Base-by-base conservation (phyloP, 2,329 filamentous ascomycete genomes). In the Sclerotinia borealis region DNA sequence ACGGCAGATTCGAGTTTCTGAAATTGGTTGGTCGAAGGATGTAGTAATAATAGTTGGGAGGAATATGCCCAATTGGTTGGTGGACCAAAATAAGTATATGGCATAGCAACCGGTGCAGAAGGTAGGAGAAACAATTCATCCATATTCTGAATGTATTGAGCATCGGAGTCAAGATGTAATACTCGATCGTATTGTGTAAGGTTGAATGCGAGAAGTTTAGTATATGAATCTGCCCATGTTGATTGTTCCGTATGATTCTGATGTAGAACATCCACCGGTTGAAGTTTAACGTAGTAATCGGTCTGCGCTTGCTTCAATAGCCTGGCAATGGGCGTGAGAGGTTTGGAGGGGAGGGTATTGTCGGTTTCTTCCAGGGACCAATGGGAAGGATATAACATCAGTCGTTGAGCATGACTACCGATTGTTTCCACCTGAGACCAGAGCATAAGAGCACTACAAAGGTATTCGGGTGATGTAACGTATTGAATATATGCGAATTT, bases 191-290 rank as follows among this genome's bases (percentile, higher is more conserved):
- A 71, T 29, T 69, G 59, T 8, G 70, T 72, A 55, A 73, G 69
- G 37, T 72, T 72, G 65, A 72, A 73, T 11, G 70, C 68, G 31
- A 73, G 62, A 6, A 73, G 64, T 50, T 71, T 73, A 37, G 68
- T 70, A 60, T 67, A 71, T 4, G 67, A 68, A 58, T 67, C 68
- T 22, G 67, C 60, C 72, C 72, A 72, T 34, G 55, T 70, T n/a
- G 52, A 41, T 61, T 67, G 41, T 8, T 58, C 43, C 1, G 64
- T 61, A 19, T 61, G 39, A 56, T 70, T 67, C 17, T 64, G 55
- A 36, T 68, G 61, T 9, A 73, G 55, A 9, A 66, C 66, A 2
- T 68, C 66, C 22, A 72, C 60, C 8, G 71, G 70, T 45, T 68
- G 66, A 19, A 72, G 64, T 6, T 64, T 68, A 11, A 69, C 71